Evolutionary conservation across 179 eudicot species (phyloP).

Genomic region (Heliamphora pulchella): DNA sequence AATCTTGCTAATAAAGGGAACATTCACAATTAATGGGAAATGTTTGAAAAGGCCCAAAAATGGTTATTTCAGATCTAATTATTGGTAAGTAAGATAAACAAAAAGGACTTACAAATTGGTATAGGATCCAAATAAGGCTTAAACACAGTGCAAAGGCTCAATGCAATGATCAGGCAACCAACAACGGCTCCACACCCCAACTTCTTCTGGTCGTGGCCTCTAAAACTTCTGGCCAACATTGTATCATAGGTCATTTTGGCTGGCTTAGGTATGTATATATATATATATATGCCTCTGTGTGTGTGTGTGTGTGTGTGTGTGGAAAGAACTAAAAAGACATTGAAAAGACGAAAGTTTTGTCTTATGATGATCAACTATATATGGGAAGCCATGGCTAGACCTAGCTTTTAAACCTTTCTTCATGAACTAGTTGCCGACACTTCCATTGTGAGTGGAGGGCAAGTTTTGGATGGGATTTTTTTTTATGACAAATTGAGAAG

Average conservation of each 20-base stretch:
- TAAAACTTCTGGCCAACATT: constrained; percentile 22
- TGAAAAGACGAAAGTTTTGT: neutral
- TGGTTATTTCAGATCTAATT: neutral
- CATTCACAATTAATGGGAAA: no score
- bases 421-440: constrained; percentile 8
- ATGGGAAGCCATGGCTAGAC: neutral
- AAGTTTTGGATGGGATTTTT: neutral
- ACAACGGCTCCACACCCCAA: constrained; percentile 20
- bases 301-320: neutral
- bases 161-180: constrained; percentile 20
- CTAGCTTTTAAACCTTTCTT: neutral
- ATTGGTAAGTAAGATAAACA: neutral
- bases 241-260: constrained; percentile 17
- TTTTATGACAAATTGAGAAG: constrained; percentile 1
- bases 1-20: no score
- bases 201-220: constrained; percentile 20
- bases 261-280: neutral
- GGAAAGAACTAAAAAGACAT: neutral
- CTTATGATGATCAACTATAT: neutral
- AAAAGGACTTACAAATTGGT: constrained; percentile 21
- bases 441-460: neutral
- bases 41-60: no score
- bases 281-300: no score
- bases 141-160: constrained; percentile 16
- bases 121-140: constrained; percentile 23